Evolutionary conservation across 2,329 filamentous ascomycete genomes (phyloP).

Genomic region (Ascochyta koolunga): DNA sequence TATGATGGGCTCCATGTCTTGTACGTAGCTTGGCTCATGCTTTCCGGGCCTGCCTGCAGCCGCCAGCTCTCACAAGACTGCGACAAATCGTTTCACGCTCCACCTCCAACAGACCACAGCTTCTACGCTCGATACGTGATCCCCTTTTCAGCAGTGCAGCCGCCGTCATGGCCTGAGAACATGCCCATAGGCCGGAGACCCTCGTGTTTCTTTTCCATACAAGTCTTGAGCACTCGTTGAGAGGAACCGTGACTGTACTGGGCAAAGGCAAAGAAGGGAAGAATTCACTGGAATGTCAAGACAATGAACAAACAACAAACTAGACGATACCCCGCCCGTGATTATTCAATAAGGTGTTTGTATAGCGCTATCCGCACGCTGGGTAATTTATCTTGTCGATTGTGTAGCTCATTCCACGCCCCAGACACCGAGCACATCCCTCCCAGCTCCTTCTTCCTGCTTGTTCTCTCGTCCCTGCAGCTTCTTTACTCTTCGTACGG

Average conservation of each 20-base stretch:
- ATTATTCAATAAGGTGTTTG: background rate
- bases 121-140: background rate
- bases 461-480: conserved; percentile 46
- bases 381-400: background rate
- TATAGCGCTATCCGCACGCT: background rate
- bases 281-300: background rate
- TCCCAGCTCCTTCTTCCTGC: conserved; percentile 38
- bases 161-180: background rate
- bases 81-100: conserved; percentile 8
- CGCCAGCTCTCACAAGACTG: conserved; percentile 6
- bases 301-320: background rate
- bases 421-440: conserved; percentile 54
- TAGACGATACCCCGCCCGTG: background rate
- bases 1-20: too few relatives aligned
- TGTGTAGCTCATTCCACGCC: conserved; percentile 41
- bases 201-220: background rate
- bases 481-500: conserved; percentile 55
- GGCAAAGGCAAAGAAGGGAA: background rate
- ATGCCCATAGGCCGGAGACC: background rate
- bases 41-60: conserved; percentile 1
- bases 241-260: background rate
- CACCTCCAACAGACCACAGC: background rate
- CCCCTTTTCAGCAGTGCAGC: background rate
- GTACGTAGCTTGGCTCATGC: conserved; percentile 4
- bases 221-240: background rate